Base-by-base conservation (phyloP, 2,329 filamentous ascomycete species). In the Aspergillus spinulosporus region DNA sequence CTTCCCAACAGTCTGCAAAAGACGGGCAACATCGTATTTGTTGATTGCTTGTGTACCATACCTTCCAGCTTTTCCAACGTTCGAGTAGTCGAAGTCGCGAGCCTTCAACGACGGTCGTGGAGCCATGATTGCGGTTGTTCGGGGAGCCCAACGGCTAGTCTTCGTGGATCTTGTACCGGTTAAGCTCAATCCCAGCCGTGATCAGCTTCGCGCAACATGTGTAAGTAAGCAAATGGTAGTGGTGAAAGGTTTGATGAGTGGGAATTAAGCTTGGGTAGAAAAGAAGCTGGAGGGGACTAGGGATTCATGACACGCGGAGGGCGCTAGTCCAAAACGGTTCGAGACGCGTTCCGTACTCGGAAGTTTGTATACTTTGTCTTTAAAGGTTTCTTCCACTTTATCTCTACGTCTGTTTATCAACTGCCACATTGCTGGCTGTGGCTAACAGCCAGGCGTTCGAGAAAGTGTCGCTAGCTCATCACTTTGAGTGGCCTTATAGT, bases 11-110 rank as follows among this genome's bases (percentile, higher is more conserved):
- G 26, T 12, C 11, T 15, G 21, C 21, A 12, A 34, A 5, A 21
- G 39, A 11, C 21, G 7, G 12, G 7, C 9, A 2, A 37, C 31
- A 31, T 7, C 26, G 11, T 36, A 28, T 4, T 15, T 21, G 14
- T 43, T 14, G 26, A 21, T 11, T 31, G 21, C 1, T 8, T 9
- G n/a, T 26, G 1, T 15, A 1, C 21, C 9, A 39, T 52, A 79
- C 77, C 77, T 74, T 71, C 78, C 78, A 53, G 70, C 68, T 58
- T 74, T 78, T 36, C 78, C 78, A 49, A 80, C 70, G 60, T 78
- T 77, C 39, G 76, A 77, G 61, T 76, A 80, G 60, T 80, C 76
- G 62, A 74, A 74, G 52, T 78, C 76, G 67, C 76, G 76, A 57
- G 72, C 64, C 65, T 76, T 77, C 39, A 66, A 65, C 47, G 70